A percentile compares a stretch with the other conserved stretches of the same genome.
Conservation (phyloP, 148 eudicot genomes). For the Talinum fruticosum region DNA sequence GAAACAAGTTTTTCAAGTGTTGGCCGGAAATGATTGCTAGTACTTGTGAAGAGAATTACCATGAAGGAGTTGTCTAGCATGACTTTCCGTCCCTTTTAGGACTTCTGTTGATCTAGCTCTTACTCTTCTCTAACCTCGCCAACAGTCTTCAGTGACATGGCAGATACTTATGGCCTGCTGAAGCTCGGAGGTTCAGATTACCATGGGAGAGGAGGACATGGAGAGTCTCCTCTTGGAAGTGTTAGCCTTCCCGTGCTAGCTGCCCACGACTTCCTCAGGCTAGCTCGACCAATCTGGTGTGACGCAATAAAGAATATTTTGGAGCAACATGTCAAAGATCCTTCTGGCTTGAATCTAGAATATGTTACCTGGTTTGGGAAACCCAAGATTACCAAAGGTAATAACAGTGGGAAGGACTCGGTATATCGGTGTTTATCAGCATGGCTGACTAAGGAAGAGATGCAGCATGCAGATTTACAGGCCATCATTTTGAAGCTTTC, state of each 20-base stretch:
- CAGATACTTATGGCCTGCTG: constrained; percentile 69
- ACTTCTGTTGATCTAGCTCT: constrained; percentile 3
- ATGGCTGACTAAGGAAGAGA: constrained; percentile 74
- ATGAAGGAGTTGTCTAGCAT: background rate
- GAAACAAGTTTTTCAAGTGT: background rate
- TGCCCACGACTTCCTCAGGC: constrained; percentile 64
- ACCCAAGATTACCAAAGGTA: constrained; percentile 29
- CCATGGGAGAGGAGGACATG: constrained; percentile 83
- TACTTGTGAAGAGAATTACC: background rate
- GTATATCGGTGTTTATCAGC: constrained; percentile 52
- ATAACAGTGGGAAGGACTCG: constrained; percentile 29
- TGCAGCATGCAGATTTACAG: constrained; percentile 48
- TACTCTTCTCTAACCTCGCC: background rate
- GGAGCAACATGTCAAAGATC: constrained; percentile 54
- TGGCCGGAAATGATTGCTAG: too few species aligned
- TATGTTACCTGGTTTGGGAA: constrained; percentile 48
- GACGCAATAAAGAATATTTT: constrained; percentile 54
- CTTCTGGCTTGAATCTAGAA: constrained; percentile 62
- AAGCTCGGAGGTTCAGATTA: constrained; percentile 96
- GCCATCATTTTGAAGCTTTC: constrained; percentile 51
- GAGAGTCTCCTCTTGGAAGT: constrained; percentile 77
- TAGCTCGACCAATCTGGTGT: constrained; percentile 89
- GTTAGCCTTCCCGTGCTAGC: constrained; percentile 66
- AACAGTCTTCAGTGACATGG: constrained; percentile 76
- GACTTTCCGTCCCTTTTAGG: background rate